Base-by-base conservation (phyloP, 495 filamentous ascomycete species). In the Talaromyces adpressus region DNA sequence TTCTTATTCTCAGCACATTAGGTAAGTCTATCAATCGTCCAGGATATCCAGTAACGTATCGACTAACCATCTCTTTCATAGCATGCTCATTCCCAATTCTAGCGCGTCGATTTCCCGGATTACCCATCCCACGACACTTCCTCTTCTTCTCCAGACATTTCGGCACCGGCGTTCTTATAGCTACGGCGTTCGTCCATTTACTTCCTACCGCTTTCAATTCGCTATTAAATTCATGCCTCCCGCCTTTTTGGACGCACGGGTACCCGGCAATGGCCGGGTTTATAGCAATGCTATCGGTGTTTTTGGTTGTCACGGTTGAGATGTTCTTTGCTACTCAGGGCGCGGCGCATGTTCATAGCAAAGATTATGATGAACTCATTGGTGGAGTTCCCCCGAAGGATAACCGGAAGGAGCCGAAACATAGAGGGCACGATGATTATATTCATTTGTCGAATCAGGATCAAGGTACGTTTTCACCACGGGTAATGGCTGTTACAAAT, bases 151-250 rank as follows among this genome's bases (percentile, higher is more conserved):
- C 88, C 30, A 88, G 90, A 59, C 89, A 93, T 74, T 93, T 95
- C 66, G 91, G 91, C 41, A 94, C 91, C 5, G 91, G 91, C 23
- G 91, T 95, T 8, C 76, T 95, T 32, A 89, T 94, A 64, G 90
- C 91, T 20, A 93, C 91, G n/a, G 91, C 91, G 51, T 95, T 95
- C 69, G 91, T 94, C 27, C 91, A 94, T 72, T 72, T 87, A 49
- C 87, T 95, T 4, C 91, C 91, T 11, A 93, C 90, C 3, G 91
- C 91, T 34, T 93, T 93, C 71, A 74, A 82, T 45, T 93, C 91
- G 7, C 79, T 95, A 34, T 91, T 87, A 22, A 88, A 93, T 68
- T 85, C 88, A 53, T 95, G 91, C 70, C 86, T 95, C 1, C 89
- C 91, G 32, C 70, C 74, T 20, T 85, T 88, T 66, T 93, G 90